Conservation (phyloP, 306 rosid species). For the Sindora glabra region DNA sequence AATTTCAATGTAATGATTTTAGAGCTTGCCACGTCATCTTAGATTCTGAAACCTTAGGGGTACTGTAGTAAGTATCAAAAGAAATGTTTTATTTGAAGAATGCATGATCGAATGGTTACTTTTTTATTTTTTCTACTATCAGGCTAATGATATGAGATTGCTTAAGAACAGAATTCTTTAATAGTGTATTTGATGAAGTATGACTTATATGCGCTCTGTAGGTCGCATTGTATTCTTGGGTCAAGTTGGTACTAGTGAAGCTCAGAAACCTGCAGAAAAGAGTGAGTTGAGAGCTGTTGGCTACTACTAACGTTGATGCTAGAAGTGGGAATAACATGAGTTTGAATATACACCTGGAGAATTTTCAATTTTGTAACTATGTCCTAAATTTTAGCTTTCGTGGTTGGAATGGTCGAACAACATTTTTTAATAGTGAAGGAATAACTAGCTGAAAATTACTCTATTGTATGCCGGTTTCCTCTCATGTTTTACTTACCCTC, state of each 20-base stretch:
- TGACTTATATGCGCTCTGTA: slow-evolving; percentile 21
- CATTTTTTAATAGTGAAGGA: too few species aligned
- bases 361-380: slow-evolving; percentile 10
- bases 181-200: background rate
- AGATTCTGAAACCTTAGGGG: too few species aligned
- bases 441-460: too few species aligned
- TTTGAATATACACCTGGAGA: background rate
- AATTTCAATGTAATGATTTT: too few species aligned
- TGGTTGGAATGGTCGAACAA: slow-evolving; percentile 3
- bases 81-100: too few species aligned
- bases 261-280: slow-evolving; percentile 18
- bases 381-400: background rate
- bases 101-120: too few species aligned
- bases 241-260: slow-evolving; percentile 37
- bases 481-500: too few species aligned
- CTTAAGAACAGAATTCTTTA: background rate
- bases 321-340: background rate
- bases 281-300: slow-evolving; percentile 44
- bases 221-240: slow-evolving; percentile 78
- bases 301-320: slow-evolving; percentile 37
- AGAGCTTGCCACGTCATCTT: too few species aligned
- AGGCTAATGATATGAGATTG: slow-evolving; percentile 9
- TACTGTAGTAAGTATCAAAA: too few species aligned
- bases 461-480: too few species aligned
- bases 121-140: too few species aligned